Evolutionary conservation across 2,329 filamentous ascomycete genomes (phyloP).

Genomic region (Calonectria pauciramosa): DNA sequence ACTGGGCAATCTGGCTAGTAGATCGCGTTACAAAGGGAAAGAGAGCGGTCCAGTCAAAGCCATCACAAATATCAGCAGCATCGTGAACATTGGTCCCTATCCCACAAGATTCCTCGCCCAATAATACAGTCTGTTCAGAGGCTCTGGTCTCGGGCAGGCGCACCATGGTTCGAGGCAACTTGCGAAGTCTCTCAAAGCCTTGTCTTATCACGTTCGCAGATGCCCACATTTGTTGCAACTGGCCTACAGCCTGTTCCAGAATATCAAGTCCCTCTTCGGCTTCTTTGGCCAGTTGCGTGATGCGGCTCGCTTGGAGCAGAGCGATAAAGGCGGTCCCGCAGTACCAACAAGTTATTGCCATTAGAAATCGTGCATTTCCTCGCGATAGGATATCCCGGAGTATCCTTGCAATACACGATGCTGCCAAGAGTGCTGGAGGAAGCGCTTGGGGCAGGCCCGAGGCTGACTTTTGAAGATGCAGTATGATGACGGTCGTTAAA

Average conservation of each 20-base stretch:
- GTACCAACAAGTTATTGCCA: constrained; percentile 60
- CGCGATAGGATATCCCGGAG: constrained; percentile 55
- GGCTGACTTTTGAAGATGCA: constrained; percentile 53
- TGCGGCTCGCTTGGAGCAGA: constrained; percentile 51
- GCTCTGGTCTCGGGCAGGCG: constrained; percentile 18
- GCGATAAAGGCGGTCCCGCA: constrained; percentile 57
- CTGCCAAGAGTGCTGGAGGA: constrained; percentile 34
- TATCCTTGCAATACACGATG: constrained; percentile 37
- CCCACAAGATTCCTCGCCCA: background rate
- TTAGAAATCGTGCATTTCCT: constrained; percentile 55
- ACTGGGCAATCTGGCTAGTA: constrained; percentile 32
- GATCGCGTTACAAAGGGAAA: constrained; percentile 39
- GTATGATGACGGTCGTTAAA: constrained; percentile 56
- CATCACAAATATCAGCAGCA: background rate
- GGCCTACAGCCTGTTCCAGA: constrained; percentile 33
- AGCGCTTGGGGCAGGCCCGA: constrained; percentile 50
- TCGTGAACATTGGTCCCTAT: background rate
- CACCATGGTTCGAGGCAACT: background rate
- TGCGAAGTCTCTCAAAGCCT: constrained; percentile 37
- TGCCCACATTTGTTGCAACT: constrained; percentile 42
- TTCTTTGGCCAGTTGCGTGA: constrained; percentile 35
- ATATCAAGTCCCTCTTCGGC: constrained; percentile 37
- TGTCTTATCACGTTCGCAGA: constrained; percentile 39
- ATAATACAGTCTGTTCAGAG: background rate
- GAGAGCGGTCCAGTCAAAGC: constrained; percentile 34